Evolutionary conservation across 2,329 filamentous ascomycete genomes (phyloP).

Genomic region (Aspergillus novoparasiticus): DNA sequence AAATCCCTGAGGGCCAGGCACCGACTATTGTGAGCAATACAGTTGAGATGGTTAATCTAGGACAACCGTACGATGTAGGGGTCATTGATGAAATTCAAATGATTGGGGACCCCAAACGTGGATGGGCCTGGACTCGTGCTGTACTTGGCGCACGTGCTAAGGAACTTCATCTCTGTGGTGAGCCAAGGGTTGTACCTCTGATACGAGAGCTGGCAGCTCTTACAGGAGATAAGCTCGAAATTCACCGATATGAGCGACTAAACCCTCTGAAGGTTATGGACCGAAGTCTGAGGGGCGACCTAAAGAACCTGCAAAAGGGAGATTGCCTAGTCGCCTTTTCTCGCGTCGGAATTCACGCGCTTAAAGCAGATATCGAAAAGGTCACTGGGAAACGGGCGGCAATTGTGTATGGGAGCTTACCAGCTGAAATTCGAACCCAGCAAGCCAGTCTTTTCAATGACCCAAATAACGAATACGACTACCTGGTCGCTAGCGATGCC

Average conservation of each 20-base stretch:
- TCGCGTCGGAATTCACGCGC: slow-evolving; percentile 74
- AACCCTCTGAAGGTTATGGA: slow-evolving; percentile 72
- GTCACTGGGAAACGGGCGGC: slow-evolving; percentile 78
- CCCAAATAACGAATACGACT: slow-evolving; percentile 93
- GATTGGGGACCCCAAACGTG: slow-evolving; percentile 77
- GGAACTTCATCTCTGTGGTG: slow-evolving; percentile 92
- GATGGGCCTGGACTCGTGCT: slow-evolving; percentile 93
- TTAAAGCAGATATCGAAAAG: slow-evolving; percentile 78
- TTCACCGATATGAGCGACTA: slow-evolving; percentile 82
- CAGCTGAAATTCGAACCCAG: slow-evolving; percentile 87
- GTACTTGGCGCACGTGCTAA: slow-evolving; percentile 82
- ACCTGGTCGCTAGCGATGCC: slow-evolving; percentile 88
- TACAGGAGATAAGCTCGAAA: slow-evolving; percentile 77
- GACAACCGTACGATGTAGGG: slow-evolving; percentile 72
- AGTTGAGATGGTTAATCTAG: slow-evolving; percentile 80
- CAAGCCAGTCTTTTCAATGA: slow-evolving; percentile 95
- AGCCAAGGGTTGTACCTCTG: slow-evolving; percentile 77
- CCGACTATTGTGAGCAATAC: slow-evolving; percentile 77
- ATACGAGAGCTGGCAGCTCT: slow-evolving; percentile 76
- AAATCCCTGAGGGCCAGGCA: slow-evolving; percentile 63
- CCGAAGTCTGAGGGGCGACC: slow-evolving; percentile 63
- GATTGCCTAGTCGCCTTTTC: slow-evolving; percentile 90
- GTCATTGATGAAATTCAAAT: slow-evolving; percentile 99
- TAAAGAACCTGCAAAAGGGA: slow-evolving; percentile 75
- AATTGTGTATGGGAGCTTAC: slow-evolving; percentile 88